Evolutionary conservation across 192 early-diverging fungal species (phyloP).

Genomic region (Obelidium mucronatum): DNA sequence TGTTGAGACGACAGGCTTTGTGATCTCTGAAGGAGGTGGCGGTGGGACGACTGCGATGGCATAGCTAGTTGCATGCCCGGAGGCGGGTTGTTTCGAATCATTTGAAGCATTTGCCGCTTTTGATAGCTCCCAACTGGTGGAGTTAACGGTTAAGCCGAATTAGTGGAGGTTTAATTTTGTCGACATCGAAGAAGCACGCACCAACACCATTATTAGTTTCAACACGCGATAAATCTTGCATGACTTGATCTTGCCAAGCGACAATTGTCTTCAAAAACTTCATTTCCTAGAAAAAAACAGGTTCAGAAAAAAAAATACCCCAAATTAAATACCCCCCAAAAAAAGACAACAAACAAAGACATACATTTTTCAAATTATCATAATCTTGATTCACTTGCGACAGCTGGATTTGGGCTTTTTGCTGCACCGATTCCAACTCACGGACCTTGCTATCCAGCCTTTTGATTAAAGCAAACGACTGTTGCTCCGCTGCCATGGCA

Average conservation of each 20-base stretch:
- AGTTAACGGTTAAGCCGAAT: not conserved
- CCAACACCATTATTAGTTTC: not conserved
- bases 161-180: not conserved
- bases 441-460: not conserved
- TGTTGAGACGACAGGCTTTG: too few relatives aligned
- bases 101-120: not conserved
- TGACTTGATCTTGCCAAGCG: not conserved
- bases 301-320: too few relatives aligned
- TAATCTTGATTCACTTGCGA: not conserved
- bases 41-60: too few relatives aligned
- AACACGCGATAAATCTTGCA: not conserved
- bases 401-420: not conserved
- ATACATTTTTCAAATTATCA: not conserved
- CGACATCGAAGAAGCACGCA: not conserved
- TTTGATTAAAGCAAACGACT: not conserved
- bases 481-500: not conserved
- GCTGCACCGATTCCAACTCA: not conserved
- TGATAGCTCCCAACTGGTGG: not conserved
- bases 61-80: not conserved
- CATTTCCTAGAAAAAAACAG: constrained; percentile 2
- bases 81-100: not conserved
- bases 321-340: too few relatives aligned
- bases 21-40: not conserved
- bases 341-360: too few relatives aligned
- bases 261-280: not conserved